Base-by-base conservation (phyloP, 768 basidiomycete species). In the Panus rudis region DNA sequence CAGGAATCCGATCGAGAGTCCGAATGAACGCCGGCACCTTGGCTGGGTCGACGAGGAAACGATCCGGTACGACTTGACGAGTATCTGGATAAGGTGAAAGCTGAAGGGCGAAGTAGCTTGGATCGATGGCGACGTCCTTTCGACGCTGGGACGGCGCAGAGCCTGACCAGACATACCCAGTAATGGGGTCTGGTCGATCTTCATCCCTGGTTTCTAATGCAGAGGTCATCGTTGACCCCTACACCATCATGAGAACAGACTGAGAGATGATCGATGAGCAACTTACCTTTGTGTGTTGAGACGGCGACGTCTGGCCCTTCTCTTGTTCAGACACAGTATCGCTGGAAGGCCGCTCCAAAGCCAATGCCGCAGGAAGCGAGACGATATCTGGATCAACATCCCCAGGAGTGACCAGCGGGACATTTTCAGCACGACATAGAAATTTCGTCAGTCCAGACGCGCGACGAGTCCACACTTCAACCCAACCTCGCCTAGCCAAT, bases 371-470 rank as follows among this genome's bases (percentile, higher is more conserved):
- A 12, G 86, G 78, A 2, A 85, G 60, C 3, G 85, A 81, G 10
- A 83, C 56, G 48, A 81, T 56, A 58, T 94, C 92, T 0, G 88
- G 87, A 43, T 84, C 77, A 6, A 87, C 84, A 53, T 90, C 92
- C 2, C 90, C 92, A 4, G 84, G 73, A 0, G 84, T 78, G 12
- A 92, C 80, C 63, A 90, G 71, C 0, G 92, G 92, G 0, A 88
- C 80, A 57, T 97, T 97, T 62, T 97, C 92, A 28, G 91, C 57
- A 50, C 85, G 76, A 56, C 89, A 89, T 12, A 94, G 63, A 52
- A 97, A 80, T 50, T 79, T 78, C 1, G 90, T 87, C 50, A 82
- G 81, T 2, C 96, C 96, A 1, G 93, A 97, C 0, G 96, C 84
- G 13, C 96, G 72, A 4, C 92, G 75, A 0, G 85, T 81, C 34